phyloP scores from a whole-genome alignment of 2,329 filamentous ascomycete genomes.

The Venturia oleaginea region DNA sequence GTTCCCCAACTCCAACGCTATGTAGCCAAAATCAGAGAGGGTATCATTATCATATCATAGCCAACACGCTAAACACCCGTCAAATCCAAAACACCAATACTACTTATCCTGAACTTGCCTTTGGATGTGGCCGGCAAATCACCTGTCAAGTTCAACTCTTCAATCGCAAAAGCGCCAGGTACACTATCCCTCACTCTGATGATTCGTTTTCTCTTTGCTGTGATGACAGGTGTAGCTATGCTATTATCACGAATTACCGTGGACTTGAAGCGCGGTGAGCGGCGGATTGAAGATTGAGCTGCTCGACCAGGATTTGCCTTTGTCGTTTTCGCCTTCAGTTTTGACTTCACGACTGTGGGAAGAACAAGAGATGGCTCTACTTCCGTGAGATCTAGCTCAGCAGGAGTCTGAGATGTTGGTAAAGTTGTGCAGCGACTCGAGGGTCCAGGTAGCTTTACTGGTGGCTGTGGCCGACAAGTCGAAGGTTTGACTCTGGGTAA shows the following conservation, averaged over 20 bases:
- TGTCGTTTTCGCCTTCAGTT: background rate
- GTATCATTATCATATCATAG: background rate
- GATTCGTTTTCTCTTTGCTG: slow-evolving; percentile 9
- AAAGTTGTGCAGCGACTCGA: background rate
- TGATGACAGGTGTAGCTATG: background rate
- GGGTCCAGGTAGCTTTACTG: background rate
- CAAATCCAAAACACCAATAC: slow-evolving; percentile 11
- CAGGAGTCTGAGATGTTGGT: background rate
- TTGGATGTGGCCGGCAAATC: background rate
- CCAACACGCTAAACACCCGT: slow-evolving; percentile 2
- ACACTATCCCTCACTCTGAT: slow-evolving; percentile 11
- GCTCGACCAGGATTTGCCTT: background rate
- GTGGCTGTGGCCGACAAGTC: background rate
- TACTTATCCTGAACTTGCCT: slow-evolving; percentile 7
- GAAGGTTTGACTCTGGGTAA: background rate
- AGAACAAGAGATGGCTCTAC: background rate
- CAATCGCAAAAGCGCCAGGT: slow-evolving; percentile 11
- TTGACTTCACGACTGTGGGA: background rate
- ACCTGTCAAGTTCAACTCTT: slow-evolving; percentile 9
- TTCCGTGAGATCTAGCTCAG: background rate
- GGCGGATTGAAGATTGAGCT: slow-evolving; percentile 4
- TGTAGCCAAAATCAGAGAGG: background rate
- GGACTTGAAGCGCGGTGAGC: background rate
- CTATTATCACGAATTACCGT: background rate
- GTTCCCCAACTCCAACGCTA: background rate